phyloP scores from a whole-genome alignment of 2,329 filamentous ascomycete species.

The Fusarium denticulatum region DNA sequence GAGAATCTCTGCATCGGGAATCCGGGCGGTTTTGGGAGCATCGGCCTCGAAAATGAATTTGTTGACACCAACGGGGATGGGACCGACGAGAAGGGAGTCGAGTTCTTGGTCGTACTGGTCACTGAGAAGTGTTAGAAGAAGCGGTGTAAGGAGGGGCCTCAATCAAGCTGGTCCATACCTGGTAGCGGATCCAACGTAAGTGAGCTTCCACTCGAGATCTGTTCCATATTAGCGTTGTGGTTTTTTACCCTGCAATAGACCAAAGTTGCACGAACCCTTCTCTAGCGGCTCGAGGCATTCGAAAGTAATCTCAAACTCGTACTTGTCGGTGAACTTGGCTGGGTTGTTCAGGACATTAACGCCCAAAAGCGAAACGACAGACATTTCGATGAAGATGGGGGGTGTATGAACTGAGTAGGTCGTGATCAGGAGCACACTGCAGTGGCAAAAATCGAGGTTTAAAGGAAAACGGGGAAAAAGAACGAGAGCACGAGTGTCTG shows the following conservation, averaged over 20 bases:
- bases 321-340: constrained; percentile 89
- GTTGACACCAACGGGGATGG: constrained; percentile 97
- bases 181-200: constrained; percentile 97
- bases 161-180: constrained; percentile 70
- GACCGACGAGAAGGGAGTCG: constrained; percentile 93
- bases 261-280: constrained; percentile 70
- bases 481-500: background rate
- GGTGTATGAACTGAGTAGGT: background rate
- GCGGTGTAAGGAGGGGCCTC: constrained; percentile 23
- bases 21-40: constrained; percentile 86
- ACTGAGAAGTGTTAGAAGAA: constrained; percentile 56
- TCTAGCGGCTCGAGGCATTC: constrained; percentile 95
- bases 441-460: background rate
- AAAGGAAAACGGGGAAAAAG: background rate
- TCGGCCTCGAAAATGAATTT: constrained; percentile 99
- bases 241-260: background rate
- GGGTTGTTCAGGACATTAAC: constrained; percentile 98
- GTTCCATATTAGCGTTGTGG: constrained; percentile 32
- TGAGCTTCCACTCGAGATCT: constrained; percentile 99
- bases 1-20: constrained; percentile 93
- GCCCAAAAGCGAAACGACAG: constrained; percentile 93
- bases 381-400: constrained; percentile 68
- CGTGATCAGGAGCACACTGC: constrained; percentile 2
- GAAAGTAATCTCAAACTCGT: constrained; percentile 98
- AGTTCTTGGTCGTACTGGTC: constrained; percentile 99